Percentiles rank a stretch among this genome's conserved stretches.
Conservation (phyloP, 176 grass and related monocot species). For the Zoysia pacifica region DNA sequence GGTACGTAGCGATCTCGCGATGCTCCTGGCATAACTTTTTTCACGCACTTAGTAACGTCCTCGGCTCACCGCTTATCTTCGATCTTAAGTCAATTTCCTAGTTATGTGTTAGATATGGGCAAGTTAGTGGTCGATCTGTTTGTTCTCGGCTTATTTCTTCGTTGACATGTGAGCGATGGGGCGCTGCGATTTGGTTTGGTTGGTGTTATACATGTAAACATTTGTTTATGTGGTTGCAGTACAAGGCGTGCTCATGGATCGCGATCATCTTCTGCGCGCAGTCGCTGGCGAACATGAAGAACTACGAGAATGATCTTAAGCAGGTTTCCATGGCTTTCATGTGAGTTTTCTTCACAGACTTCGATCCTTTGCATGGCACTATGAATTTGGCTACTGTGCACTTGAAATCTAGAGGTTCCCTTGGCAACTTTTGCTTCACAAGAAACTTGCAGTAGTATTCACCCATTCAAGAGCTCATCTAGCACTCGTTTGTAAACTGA, state of each 20-base stretch:
- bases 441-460: not conserved
- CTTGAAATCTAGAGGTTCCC: not conserved
- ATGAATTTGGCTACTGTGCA: not conserved
- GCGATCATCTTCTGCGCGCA: conserved; percentile 96
- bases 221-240: conserved; percentile 54
- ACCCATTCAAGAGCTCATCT: not conserved
- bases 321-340: conserved; percentile 98
- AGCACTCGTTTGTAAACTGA: not conserved
- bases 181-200: not conserved
- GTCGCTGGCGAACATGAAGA: conserved; percentile 96
- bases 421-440: not conserved
- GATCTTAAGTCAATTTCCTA: conserved; percentile 1
- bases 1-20: conserved; percentile 38
- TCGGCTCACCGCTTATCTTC: not conserved
- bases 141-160: not conserved
- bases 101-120: conserved; percentile 25
- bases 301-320: conserved; percentile 95
- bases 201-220: not conserved
- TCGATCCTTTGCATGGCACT: not conserved
- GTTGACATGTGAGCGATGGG: not conserved
- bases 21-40: not conserved
- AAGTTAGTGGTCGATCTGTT: conserved; percentile 32
- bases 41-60: not conserved
- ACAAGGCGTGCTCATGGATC: conserved; percentile 94
- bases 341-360: conserved; percentile 50